These are phyloP conservation scores for Echites panduratus DNA, from an alignment of 257 asterid genomes.

Conservation along the genomic window DNA sequence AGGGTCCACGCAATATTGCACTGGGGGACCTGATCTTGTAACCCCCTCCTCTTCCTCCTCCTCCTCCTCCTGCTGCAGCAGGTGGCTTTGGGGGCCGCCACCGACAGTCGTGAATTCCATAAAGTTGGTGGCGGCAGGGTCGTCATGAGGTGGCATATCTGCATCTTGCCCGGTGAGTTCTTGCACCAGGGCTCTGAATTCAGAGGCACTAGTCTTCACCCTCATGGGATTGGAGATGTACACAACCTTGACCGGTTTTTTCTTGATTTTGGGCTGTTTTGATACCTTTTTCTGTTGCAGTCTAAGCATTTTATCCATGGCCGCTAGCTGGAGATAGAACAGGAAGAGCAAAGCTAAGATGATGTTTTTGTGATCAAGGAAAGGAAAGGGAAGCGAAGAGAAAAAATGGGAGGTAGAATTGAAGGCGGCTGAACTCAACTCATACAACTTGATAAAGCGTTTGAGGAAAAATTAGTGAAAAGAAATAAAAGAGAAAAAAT, in stretches of 20 bases:
- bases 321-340: too few species aligned
- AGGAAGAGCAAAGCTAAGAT: neutral
- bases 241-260: slow-evolving; percentile 54
- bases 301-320: slow-evolving; percentile 22
- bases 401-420: neutral
- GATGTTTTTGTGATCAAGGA: neutral
- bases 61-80: neutral
- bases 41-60: slow-evolving; percentile 12
- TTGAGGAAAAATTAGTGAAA: neutral
- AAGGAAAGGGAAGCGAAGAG: neutral
- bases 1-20: slow-evolving; percentile 4
- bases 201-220: slow-evolving; percentile 53
- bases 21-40: slow-evolving; percentile 3
- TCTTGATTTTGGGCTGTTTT: slow-evolving; percentile 28
- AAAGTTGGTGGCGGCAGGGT: slow-evolving; percentile 21
- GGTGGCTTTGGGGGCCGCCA: neutral
- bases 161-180: slow-evolving; percentile 74
- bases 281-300: slow-evolving; percentile 23
- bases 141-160: slow-evolving; percentile 10
- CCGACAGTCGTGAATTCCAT: slow-evolving; percentile 10
- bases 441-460: neutral
- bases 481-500: neutral
- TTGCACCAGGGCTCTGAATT: slow-evolving; percentile 67
- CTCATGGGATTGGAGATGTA: slow-evolving; percentile 76
- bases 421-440: neutral